Base-by-base conservation (phyloP, 371 early-diverging fungal genomes). In the Mucor circinelloides region DNA sequence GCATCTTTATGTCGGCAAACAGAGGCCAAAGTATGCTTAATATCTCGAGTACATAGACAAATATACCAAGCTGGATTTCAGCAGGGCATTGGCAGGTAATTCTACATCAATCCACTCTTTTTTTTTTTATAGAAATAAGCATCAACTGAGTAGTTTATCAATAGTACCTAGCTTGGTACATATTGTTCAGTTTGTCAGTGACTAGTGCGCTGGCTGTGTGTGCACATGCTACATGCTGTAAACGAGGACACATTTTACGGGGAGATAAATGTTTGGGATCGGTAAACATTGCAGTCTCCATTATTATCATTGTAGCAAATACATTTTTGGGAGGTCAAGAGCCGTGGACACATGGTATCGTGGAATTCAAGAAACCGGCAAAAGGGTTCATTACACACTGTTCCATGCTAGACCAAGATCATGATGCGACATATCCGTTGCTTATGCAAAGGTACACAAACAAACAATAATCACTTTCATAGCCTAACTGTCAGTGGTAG, bases 1-100 rank as follows among this genome's bases (percentile, higher is more conserved):
- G 6, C 10, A 15, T 28, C 5, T 32, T 59, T 25, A n/a, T n/a
- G n/a, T n/a, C n/a, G n/a, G n/a, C n/a, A n/a, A n/a, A n/a, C n/a
- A n/a, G n/a, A n/a, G 48, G 31, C 21, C 19, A 31, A 31, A 7
- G 9, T 32, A 30, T 19, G 12, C 28, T 34, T 10, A 23, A 34
- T 10, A 58, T 59, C 2, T 40, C 19, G 34, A 2, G 2, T 17
- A 19, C 13, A 8, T 66, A 76, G 80, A 69, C 73, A 38, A 19
- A 50, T 1, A 73, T 80, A 63, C 73, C 67, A 25, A 61, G 67
- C 27, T 80, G 80, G 80, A 64, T 80, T 8, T 58, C 48, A 36
- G 71, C 72, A 28, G 73, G 80, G 1, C 80, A 80, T 50, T 80
- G 80, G 80, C 75, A 76, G 71, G 79, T 76, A 76, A 25, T 31